These are phyloP conservation scores for Paramecium sexaurelia DNA, from an alignment of 73 alveolate genomes.

Conservation along the genomic window DNA sequence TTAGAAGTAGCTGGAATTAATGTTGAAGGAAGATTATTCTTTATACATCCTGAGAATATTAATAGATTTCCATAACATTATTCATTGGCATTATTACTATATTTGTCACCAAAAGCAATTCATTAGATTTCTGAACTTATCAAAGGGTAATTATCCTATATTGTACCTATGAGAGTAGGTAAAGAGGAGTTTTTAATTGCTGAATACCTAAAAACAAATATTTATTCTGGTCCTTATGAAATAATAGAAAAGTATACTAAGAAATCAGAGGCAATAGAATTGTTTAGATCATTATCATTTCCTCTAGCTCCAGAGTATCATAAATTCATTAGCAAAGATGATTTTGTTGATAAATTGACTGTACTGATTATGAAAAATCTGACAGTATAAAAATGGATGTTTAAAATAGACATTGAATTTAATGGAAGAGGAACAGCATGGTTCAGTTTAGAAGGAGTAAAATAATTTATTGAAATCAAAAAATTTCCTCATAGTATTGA, in stretches of 20 bases:
- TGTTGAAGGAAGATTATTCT: constrained; percentile 44
- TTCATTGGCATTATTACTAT: constrained; percentile 10
- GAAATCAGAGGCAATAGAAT: not conserved
- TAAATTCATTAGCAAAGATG: constrained; percentile 34
- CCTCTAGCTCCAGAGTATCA: constrained; percentile 37
- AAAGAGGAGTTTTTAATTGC: constrained; percentile 25
- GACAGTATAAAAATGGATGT: constrained; percentile 25
- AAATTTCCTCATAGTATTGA: not conserved
- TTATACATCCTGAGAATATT: constrained; percentile 23
- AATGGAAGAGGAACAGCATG: constrained; percentile 58
- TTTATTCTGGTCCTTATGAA: constrained; percentile 48
- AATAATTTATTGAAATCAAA: constrained; percentile 35
- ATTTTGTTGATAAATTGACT: constrained; percentile 41
- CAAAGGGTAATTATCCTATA: not conserved
- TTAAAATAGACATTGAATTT: constrained; percentile 41
- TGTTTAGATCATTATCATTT: not conserved
- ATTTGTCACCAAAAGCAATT: constrained; percentile 13
- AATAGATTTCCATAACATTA: constrained; percentile 45
- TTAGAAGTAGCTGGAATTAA: constrained; percentile 19
- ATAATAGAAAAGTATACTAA: not conserved
- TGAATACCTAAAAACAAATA: constrained; percentile 24
- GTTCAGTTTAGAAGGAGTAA: constrained; percentile 53
- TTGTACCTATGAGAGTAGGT: constrained; percentile 32
- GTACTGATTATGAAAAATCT: constrained; percentile 34
- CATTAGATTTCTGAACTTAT: not conserved